Evolutionary conservation across 495 filamentous ascomycete genomes (phyloP).

Genomic region (Hypoxylon intermedium): DNA sequence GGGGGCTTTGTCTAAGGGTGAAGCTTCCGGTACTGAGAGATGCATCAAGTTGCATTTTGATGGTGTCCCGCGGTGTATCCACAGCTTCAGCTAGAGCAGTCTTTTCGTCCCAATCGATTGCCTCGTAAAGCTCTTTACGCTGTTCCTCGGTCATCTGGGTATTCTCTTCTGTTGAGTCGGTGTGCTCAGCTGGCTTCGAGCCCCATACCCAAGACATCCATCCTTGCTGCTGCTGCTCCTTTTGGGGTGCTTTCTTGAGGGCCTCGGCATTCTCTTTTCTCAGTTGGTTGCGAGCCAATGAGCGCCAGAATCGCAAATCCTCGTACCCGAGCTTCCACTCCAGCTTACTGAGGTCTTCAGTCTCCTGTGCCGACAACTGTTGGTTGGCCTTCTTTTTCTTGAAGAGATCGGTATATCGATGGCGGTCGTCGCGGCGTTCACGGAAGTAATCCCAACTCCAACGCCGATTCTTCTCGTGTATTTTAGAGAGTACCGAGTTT

Average conservation of each 20-base stretch:
- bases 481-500: slow-evolving; percentile 85
- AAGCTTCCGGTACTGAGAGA: slow-evolving; percentile 92
- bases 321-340: slow-evolving; percentile 93
- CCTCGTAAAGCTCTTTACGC: slow-evolving; percentile 93
- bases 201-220: slow-evolving; percentile 93
- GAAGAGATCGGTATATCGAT: slow-evolving; percentile 89
- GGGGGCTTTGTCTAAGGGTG: slow-evolving; percentile 86
- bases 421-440: slow-evolving; percentile 88
- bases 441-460: slow-evolving; percentile 97
- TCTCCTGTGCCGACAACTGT: slow-evolving; percentile 70
- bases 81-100: slow-evolving; percentile 84
- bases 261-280: slow-evolving; percentile 91
- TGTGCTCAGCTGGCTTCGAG: slow-evolving; percentile 64
- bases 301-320: slow-evolving; percentile 96
- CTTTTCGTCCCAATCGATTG: slow-evolving; percentile 98
- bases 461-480: slow-evolving; percentile 85
- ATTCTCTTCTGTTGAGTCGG: slow-evolving; percentile 69
- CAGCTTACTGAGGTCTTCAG: slow-evolving; percentile 72
- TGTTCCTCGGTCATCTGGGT: slow-evolving; percentile 91
- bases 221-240: slow-evolving; percentile 68
- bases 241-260: slow-evolving; percentile 53
- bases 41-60: slow-evolving; percentile 90
- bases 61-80: slow-evolving; percentile 84
- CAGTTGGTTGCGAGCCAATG: slow-evolving; percentile 89
- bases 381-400: slow-evolving; percentile 89